phyloP scores from a whole-genome alignment of 2,329 filamentous ascomycete species.

The Phaeosphaeria sp. region DNA sequence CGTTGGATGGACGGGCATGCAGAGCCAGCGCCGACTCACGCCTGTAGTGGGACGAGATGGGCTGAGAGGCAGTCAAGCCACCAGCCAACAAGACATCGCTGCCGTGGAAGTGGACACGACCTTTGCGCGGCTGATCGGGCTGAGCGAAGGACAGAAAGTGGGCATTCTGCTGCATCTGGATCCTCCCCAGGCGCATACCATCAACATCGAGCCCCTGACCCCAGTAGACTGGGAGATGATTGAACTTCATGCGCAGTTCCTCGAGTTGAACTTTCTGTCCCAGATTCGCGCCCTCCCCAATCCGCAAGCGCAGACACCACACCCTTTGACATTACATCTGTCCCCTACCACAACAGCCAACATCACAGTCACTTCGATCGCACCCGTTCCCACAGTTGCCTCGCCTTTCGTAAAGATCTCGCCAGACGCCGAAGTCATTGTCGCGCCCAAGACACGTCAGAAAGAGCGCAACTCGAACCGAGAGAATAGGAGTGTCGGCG shows the following conservation, averaged over 20 bases:
- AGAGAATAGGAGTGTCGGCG: constrained; percentile 80
- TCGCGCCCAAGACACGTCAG: constrained; percentile 87
- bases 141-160: constrained; percentile 81
- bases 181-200: constrained; percentile 87
- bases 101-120: constrained; percentile 87
- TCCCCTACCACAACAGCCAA: constrained; percentile 96
- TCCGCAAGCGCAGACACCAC: constrained; percentile 68
- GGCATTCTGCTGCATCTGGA: constrained; percentile 79
- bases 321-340: constrained; percentile 88
- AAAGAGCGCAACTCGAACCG: constrained; percentile 70
- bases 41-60: constrained; percentile 78
- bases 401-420: constrained; percentile 89
- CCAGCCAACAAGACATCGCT: constrained; percentile 75
- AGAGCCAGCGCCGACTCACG: constrained; percentile 82
- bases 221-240: constrained; percentile 99
- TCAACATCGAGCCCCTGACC: constrained; percentile 95
- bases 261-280: constrained; percentile 90
- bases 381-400: constrained; percentile 71
- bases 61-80: constrained; percentile 64
- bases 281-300: constrained; percentile 95
- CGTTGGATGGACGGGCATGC: constrained; percentile 97
- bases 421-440: constrained; percentile 94
- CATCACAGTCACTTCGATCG: constrained; percentile 83
- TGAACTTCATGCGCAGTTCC: constrained; percentile 92
- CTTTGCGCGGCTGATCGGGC: constrained; percentile 76